phyloP scores from a whole-genome alignment of 2,329 filamentous ascomycete genomes.

The Zymoseptoria tritici region DNA sequence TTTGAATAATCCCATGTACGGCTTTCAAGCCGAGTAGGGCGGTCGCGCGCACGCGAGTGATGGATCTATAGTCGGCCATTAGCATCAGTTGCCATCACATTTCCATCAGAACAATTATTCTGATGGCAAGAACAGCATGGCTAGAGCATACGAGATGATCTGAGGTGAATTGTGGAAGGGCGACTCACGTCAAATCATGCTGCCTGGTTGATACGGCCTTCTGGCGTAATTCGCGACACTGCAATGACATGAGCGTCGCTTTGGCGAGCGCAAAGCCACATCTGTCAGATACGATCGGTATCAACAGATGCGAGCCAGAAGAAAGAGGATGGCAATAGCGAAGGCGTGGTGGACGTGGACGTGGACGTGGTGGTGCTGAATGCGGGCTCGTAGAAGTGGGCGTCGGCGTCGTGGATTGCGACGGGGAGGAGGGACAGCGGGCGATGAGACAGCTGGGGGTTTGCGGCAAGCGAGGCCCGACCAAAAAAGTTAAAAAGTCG shows the following conservation, averaged over 20 bases:
- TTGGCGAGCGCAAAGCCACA: constrained; percentile 10
- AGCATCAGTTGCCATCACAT: neutral
- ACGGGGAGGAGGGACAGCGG: too few species aligned
- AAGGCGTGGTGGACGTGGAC: neutral
- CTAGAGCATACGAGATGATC: constrained; percentile 5
- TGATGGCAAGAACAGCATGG: constrained; percentile 1
- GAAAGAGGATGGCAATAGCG: constrained; percentile 11
- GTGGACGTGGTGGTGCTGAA: neutral
- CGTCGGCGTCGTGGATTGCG: neutral
- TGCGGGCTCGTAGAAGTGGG: neutral
- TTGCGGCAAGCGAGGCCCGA: too few species aligned
- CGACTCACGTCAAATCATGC: constrained; percentile 37
- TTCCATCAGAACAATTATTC: constrained; percentile 6
- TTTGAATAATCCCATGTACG: constrained; percentile 8
- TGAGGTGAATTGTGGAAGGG: neutral
- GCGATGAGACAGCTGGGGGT: too few species aligned
- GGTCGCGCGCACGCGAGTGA: constrained; percentile 10
- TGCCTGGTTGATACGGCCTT: neutral
- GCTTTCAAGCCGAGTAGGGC: constrained; percentile 6
- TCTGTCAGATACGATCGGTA: neutral
- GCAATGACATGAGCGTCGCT: constrained; percentile 18
- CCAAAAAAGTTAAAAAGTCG: neutral
- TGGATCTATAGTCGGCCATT: neutral
- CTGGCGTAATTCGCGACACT: neutral
- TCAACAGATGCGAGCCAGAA: neutral